Base-by-base conservation (phyloP, 306 rosid species). In the Canavalia gladiata region DNA sequence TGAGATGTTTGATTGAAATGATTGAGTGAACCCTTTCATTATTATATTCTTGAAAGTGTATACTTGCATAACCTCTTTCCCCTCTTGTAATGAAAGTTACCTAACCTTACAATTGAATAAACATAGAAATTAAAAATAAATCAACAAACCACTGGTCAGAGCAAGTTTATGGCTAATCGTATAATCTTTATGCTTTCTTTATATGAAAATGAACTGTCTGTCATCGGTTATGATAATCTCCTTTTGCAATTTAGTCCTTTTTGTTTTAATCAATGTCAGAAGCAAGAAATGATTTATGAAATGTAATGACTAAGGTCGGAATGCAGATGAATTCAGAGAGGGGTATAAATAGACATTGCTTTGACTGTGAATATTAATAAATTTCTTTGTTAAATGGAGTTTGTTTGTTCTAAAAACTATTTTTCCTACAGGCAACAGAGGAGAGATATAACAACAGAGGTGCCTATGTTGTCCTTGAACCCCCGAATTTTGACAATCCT, bases 391-490 rank as follows among this genome's bases (percentile, higher is more conserved):
- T 34, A 37, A 57, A 57, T 30, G 75, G 74, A 50, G 63, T 45
- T 76, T 70, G 62, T 18, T 58, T 34, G 31, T 56, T 12, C 7
- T 76, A 68, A 73, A 25, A 54, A 29, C 30, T 37, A 74, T 83
- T 55, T 78, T 75, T 28, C 6, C 42, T 69, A 76, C 90, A 94
- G 98, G 98, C 90, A 45, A 81, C 97, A 1, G 83, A 85, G 58
- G 78, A 89, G 62, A 91, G 98, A 84, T 89, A 87, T 78, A 87
- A 90, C 81, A 92, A 94, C 74, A 94, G 89, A 81, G 98, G 95
- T 57, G 95, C 98, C 28, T 94, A 91, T 83, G 79, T 91, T 74
- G 91, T 94, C 76, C 89, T 94, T 59, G 89, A 88, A 83, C 84
- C 95, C 65, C 98, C 98, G 0, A 86, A 86, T 86, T 94, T 85